Evolutionary conservation across 2,329 filamentous ascomycete species (phyloP), one percentile per base, ranked within the genome.

Genomic region (Pseudofabraea citricarpa): DNA sequence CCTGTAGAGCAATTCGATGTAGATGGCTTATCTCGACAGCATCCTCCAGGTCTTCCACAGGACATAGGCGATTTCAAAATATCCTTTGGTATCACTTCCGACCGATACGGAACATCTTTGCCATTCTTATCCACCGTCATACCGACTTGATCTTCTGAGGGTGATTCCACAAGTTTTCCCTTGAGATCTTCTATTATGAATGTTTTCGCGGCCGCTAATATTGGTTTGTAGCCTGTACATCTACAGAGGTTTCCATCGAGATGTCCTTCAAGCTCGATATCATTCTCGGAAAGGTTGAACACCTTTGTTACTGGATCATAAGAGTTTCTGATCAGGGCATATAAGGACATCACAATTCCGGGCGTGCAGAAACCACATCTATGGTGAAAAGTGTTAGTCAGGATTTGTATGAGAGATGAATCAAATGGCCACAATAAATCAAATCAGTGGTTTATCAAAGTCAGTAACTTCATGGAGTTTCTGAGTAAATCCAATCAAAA

Each of bases 291-390:
- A 0, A 58, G 41, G 12, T 48, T 38, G 18, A 56, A 58, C 20
- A 40, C 43, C 33, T 51, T 52, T 7, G 53, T 49, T 10, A 45
- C 22, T 23, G 90, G 90, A 15, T 76, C 72, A 12, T 82, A 74
- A 49, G 89, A 86, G 59, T 96, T 96, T 46, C 91, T 79, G 23
- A 97, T 73, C 36, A 96, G 73, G 2, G 91, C 91, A 64, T 97
- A 97, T 47, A 96, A 66, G 61, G 90, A 95, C 86, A 97, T 96
- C 50, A 96, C 90, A 57, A 97, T 96, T 3, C 91, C 91, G 7
- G 91, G 91, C 0, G 91, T 97, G 61, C 91, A 97, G 67, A 97
- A 97, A 8, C 54, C 53, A 39, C 55, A 56, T 50, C 53, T 55
- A 32, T 6, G 18, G 1, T 37, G 24, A 29, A 21, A 16, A n/a